Evolutionary conservation across 2,329 filamentous ascomycete genomes (phyloP).

Genomic region (Cladophialophora psammophila): DNA sequence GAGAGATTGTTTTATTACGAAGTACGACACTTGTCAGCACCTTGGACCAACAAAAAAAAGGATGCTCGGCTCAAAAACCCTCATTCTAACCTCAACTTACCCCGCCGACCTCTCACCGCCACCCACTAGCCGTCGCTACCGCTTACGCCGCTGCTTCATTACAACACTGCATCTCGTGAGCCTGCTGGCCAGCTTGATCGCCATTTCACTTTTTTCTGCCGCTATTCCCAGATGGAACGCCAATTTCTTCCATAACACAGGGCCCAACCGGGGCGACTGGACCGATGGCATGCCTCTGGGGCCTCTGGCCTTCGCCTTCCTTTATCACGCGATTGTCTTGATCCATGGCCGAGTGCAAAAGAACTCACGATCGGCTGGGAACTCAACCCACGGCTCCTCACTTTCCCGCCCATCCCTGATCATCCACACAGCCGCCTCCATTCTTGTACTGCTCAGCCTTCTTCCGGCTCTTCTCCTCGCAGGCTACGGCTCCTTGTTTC

Average conservation of each 20-base stretch:
- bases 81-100: conserved; percentile 33
- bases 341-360: conserved; percentile 21
- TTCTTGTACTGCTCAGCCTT: conserved; percentile 37
- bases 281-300: conserved; percentile 45
- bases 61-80: conserved; percentile 32
- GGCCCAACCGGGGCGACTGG: conserved; percentile 43
- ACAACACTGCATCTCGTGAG: conserved; percentile 39
- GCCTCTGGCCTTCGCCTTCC: conserved; percentile 39
- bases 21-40: conserved; percentile 10
- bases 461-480: conserved; percentile 42
- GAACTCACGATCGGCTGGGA: conserved; percentile 6
- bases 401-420: conserved; percentile 19
- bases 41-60: not conserved
- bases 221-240: conserved; percentile 43
- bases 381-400: conserved; percentile 1
- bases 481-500: conserved; percentile 43
- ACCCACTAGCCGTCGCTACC: conserved; percentile 20
- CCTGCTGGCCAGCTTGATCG: conserved; percentile 40
- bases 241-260: conserved; percentile 43
- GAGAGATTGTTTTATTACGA: not conserved
- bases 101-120: conserved; percentile 27
- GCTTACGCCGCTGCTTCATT: conserved; percentile 29
- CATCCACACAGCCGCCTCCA: conserved; percentile 30
- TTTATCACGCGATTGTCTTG: conserved; percentile 31
- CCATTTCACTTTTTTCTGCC: conserved; percentile 42